Evolutionary conservation across 2,329 filamentous ascomycete genomes (phyloP), one percentile per base, ranked within the genome.

Genomic region (Talaromyces verruculosus): DNA sequence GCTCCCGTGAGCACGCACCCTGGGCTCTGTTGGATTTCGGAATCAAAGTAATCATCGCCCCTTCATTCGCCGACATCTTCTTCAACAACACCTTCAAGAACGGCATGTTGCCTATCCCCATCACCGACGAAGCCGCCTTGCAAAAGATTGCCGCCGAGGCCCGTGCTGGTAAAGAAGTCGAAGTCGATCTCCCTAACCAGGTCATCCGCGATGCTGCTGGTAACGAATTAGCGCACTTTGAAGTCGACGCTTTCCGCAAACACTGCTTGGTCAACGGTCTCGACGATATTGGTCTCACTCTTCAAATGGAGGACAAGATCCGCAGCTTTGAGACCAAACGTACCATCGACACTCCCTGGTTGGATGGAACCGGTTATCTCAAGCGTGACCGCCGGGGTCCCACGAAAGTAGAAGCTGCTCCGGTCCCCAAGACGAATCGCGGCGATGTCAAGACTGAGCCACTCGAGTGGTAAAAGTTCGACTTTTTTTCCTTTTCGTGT

Each of bases 61-160:
- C 92, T 1, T 93, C 91, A 0, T 91, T 87, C 71, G 91, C 90
- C 66, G 92, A 96, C 75, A 99, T 99, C 79, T 97, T 97, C 88
- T 96, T 94, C 87, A 97, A 97, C 87, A 99, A 99, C 84, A 95
- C 91, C n/a, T 98, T 97, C 87, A 98, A 99, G 86, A 99, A 99
- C 83, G 94, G 94, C 82, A 98, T 98, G 95, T 84, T 98, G 69
- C 93, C 94, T 58, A 88, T 98, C 68, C 81, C 85, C 67, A 90
- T 98, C 75, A 82, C 85, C 37, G 88, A 94, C 77, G 80, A 87
- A 70, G 83, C 80, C 1, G 84, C 86, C 37, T 82, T 97, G 3
- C 84, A 90, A 51, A 84, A 84, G 68, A 88, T 98, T 69, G 89
- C 91, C 43, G 87, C 84, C 30, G 91, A 96, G 79, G 93, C 93